Base-by-base conservation (phyloP, 495 filamentous ascomycete genomes). In the Penicillium samsonianum region DNA sequence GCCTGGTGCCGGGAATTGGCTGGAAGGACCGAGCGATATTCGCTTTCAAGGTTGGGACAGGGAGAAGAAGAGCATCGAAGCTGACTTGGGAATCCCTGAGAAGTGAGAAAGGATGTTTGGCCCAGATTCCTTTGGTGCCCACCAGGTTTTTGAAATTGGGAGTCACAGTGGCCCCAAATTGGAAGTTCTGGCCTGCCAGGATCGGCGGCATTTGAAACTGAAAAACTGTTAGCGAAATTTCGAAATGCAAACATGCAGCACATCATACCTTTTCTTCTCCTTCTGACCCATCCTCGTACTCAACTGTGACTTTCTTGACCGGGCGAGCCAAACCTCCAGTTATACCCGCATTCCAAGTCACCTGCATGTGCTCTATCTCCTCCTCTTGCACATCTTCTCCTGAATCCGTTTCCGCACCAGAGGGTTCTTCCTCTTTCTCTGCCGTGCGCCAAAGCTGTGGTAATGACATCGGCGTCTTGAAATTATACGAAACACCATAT, bases 261-360 rank as follows among this genome's bases (percentile, higher is more conserved):
- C 17, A 42, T 55, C 58, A 37, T 42, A 76, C 74, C 47, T 55
- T 17, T 26, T 58, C 52, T 3, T 56, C 58, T 41, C 72, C 65
- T 31, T 59, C 43, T 2, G 58, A 55, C 5, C 67, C 70, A 63
- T 74, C 74, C 12, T 64, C 62, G 51, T 59, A 60, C 22, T 56
- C 22, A 19, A 76, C 20, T 4, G 37, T 26, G 28, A 69, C 41
- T 12, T 62, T 47, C 40, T 70, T 69, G 23, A 30, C 50, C 25
- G 61, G 46, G 23, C 59, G 64, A 26, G 58, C 55, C 11, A 80
- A 28, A 2, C 58, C 57, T 22, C 77, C 77, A 16, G 53, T 37
- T 17, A 78, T 60, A 42, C 71, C 59, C 0, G 73, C 65, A 49
- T 66, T 64, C 14, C 78, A 66, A 0, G 64, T 62, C 55, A 80